Conservation (phyloP, 2,329 filamentous ascomycete species). For the Raffaelea arxii region DNA sequence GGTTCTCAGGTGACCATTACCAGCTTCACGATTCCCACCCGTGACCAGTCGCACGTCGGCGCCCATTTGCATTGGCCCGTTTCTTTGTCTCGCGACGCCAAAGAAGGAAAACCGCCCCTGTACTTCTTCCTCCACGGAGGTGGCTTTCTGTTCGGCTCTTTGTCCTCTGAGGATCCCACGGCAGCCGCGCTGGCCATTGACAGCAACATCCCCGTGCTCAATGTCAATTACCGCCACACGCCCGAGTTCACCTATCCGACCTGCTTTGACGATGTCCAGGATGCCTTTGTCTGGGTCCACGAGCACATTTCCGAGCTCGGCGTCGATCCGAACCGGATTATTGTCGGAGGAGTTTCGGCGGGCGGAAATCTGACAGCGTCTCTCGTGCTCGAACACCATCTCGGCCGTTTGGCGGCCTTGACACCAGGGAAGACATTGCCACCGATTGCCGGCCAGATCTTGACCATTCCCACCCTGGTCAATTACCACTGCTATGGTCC, state of each 20-base stretch:
- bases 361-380: conserved; percentile 16
- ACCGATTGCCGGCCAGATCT: conserved; percentile 27
- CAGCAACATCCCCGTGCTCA: conserved; percentile 18
- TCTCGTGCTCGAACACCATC: conserved; percentile 6
- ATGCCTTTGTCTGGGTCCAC: conserved; percentile 45
- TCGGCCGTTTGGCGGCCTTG: conserved; percentile 27
- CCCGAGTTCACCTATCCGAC: conserved; percentile 43
- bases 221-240: conserved; percentile 50
- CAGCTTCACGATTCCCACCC: conserved; percentile 20
- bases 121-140: conserved; percentile 14
- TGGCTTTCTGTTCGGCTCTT: conserved; percentile 41
- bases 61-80: conserved; percentile 15
- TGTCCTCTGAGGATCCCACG: conserved; percentile 40
- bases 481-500: conserved; percentile 16
- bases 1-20: conserved; percentile 19
- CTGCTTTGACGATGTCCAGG: conserved; percentile 42
- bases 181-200: conserved; percentile 37
- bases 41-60: conserved; percentile 18
- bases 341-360: conserved; percentile 28
- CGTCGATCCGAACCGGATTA: conserved; percentile 22
- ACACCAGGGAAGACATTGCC: conserved; percentile 24
- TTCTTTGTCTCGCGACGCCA: conserved; percentile 42
- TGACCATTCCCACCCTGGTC: conserved; percentile 19
- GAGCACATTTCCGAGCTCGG: conserved; percentile 21
- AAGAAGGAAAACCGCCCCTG: conserved; percentile 29